A percentile compares a stretch with the other conserved stretches of the same genome.
Evolutionary conservation across 2,329 filamentous ascomycete species (phyloP).

Genomic region (Lasiodiplodia sp.): DNA sequence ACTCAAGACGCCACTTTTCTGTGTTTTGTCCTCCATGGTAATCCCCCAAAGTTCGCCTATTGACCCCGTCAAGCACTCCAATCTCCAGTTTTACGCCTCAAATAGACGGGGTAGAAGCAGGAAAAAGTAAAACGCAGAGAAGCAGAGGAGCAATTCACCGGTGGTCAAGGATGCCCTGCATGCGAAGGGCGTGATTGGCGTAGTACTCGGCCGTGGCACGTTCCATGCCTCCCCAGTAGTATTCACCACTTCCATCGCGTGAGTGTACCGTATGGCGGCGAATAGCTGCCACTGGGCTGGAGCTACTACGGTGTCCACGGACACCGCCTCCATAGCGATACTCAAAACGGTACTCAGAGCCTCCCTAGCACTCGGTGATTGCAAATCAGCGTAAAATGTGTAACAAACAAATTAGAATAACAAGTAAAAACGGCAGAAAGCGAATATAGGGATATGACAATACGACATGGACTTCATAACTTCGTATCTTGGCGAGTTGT

Average conservation of each 20-base stretch:
- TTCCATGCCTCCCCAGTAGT: neutral
- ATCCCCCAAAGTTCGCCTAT: neutral
- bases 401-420: neutral
- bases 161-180: neutral
- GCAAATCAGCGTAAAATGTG: constrained; percentile 4
- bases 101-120: neutral
- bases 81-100: neutral
- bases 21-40: neutral
- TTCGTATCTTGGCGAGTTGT: constrained; percentile 27
- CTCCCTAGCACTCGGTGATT: constrained; percentile 1
- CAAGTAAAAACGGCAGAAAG: neutral
- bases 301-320: neutral
- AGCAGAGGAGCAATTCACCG: neutral
- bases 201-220: neutral
- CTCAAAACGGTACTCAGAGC: neutral
- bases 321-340: neutral
- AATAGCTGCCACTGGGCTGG: neutral
- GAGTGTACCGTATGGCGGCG: neutral
- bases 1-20: neutral
- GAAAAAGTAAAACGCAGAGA: neutral
- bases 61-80: neutral
- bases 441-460: neutral
- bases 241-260: neutral
- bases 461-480: constrained; percentile 17
- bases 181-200: neutral